Evolutionary conservation across 2,329 filamentous ascomycete genomes (phyloP), one percentile per base, ranked within the genome.

Genomic region (Fusarium humuli): DNA sequence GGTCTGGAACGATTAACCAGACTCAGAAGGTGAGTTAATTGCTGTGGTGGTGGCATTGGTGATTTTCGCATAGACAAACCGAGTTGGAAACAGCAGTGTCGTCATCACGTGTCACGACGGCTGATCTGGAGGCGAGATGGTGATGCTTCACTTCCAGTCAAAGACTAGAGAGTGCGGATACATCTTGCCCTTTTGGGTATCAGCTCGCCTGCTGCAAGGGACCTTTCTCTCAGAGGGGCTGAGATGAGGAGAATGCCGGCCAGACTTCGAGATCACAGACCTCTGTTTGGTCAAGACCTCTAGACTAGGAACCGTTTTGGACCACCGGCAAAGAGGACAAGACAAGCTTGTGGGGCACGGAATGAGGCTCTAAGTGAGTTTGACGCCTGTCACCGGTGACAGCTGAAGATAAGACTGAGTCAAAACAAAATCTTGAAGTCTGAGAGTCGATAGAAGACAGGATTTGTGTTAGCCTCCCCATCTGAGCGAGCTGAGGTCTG

Each of bases 101-200:
- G 69, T 72, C 61, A 73, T 74, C 70, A 74, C 72, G 69, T 74
- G 69, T 72, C 49, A 61, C 53, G 46, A 14, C 46, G 44, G 57
- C 56, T 64, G 61, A 72, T 61, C 63, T 57, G 52, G 61, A 69
- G 60, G 59, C 68, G 56, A 65, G 25, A 55, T 27, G 30, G 34
- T 16, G 40, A 22, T 49, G 22, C 34, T n/a, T 53, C 34, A 42
- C 22, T 25, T 42, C 25, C 27, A 37, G 22, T 37, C 29, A 48
- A 48, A 54, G 22, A 37, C 34, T n/a, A 37, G 18, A 37, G 10
- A 37, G 34, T 37, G 34, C 18, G 34, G 18, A 41, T 41, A 25
- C 49, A 41, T 42, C 23, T 29, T 41, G 44, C 65, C 57, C 8
- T 44, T 70, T 60, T 47, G 50, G 56, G 50, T 30, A 50, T 34